A percentile compares a stretch with the other conserved stretches of the same genome.
phyloP scores from a whole-genome alignment of 2,329 filamentous ascomycete species.

The Exophiala alcalophila region DNA sequence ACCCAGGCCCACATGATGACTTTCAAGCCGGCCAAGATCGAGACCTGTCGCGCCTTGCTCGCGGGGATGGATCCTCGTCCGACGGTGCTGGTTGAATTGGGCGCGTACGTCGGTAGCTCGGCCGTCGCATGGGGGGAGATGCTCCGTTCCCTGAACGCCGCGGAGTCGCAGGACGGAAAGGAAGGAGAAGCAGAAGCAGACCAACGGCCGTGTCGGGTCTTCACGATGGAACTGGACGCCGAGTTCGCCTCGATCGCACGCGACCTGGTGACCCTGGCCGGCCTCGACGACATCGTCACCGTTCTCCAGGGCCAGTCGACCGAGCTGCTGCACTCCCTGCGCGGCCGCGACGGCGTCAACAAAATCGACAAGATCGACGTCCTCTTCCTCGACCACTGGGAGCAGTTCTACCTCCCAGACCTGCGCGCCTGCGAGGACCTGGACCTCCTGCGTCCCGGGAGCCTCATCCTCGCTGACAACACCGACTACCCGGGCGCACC shows the following conservation, averaged over 20 bases:
- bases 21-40: conserved; percentile 71
- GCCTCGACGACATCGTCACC: conserved; percentile 66
- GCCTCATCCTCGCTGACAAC: conserved; percentile 38
- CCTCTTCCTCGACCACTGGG: conserved; percentile 78
- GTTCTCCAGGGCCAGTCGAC: conserved; percentile 68
- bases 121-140: conserved; percentile 71
- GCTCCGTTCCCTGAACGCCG: too few species aligned
- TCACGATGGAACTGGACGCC: conserved; percentile 69
- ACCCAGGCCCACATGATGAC: conserved; percentile 75
- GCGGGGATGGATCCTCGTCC: conserved; percentile 64
- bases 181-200: conserved; percentile 63
- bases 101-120: conserved; percentile 79
- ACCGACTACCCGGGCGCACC: conserved; percentile 41
- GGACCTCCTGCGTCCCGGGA: conserved; percentile 59
- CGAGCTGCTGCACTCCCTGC: conserved; percentile 55
- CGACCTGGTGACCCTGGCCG: conserved; percentile 69
- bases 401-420: conserved; percentile 70
- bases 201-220: too few species aligned
- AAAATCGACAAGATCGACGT: conserved; percentile 66
- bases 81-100: conserved; percentile 70
- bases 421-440: conserved; percentile 74
- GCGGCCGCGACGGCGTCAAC: too few species aligned
- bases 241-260: conserved; percentile 69
- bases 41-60: conserved; percentile 68
- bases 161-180: too few species aligned